Percentiles rank a stretch among this genome's conserved stretches.
Conservation (phyloP, 2,329 filamentous ascomycete genomes). For the Penicillium sp. region DNA sequence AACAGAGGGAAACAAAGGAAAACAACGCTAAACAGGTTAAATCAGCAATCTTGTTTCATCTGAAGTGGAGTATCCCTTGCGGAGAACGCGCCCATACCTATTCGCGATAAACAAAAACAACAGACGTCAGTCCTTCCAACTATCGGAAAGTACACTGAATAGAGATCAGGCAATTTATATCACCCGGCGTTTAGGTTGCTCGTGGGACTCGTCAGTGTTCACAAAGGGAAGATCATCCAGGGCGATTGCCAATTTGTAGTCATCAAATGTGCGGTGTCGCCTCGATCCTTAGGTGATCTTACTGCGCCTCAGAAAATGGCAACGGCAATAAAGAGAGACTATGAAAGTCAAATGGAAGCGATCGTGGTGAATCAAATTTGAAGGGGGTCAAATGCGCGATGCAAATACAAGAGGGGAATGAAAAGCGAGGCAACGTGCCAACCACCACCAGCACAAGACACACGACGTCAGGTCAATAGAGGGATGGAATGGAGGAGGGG, state of each 20-base stretch:
- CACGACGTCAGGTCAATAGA: slow-evolving; percentile 18
- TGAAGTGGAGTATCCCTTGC: slow-evolving; percentile 24
- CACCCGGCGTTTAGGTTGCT: slow-evolving; percentile 14
- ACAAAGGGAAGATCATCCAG: slow-evolving; percentile 23
- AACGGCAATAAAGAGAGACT: slow-evolving; percentile 32
- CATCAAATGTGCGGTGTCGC: slow-evolving; percentile 21
- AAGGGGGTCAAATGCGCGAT: slow-evolving; percentile 20
- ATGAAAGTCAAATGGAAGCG: slow-evolving; percentile 16
- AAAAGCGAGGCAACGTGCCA: slow-evolving; percentile 21
- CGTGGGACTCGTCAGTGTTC: slow-evolving; percentile 27
- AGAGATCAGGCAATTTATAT: background rate
- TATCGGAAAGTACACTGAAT: slow-evolving; percentile 13
- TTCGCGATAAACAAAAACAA: slow-evolving; percentile 29
- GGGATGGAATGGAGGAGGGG: slow-evolving; percentile 18
- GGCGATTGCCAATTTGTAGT: slow-evolving; percentile 20
- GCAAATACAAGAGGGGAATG: slow-evolving; percentile 16
- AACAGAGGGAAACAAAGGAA: slow-evolving; percentile 22
- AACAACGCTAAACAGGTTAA: slow-evolving; percentile 21
- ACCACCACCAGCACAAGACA: slow-evolving; percentile 22
- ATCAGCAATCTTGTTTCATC: slow-evolving; percentile 25
- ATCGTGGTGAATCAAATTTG: slow-evolving; percentile 16
- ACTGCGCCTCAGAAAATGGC: slow-evolving; percentile 8
- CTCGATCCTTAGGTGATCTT: slow-evolving; percentile 10
- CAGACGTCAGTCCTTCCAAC: slow-evolving; percentile 6
- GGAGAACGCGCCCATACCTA: slow-evolving; percentile 27